These are phyloP conservation scores for Nitzschia putrida DNA, from an alignment of 108 stramenopile species.

Conservation along the genomic window DNA sequence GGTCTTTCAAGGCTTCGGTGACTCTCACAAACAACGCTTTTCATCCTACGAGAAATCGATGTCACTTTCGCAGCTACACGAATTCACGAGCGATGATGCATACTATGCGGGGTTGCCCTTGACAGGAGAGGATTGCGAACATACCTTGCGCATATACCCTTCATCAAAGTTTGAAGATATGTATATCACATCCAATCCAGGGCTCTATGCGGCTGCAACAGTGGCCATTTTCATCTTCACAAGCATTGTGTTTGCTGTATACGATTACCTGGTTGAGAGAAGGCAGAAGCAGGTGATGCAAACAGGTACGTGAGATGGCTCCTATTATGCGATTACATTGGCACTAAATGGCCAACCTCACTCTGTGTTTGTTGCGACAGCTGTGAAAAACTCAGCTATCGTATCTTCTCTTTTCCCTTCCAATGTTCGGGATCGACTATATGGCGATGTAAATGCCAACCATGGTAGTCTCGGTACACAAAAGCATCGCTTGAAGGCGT, in stretches of 20 bases:
- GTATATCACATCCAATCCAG: conserved; percentile 33
- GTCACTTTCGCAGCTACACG: not conserved
- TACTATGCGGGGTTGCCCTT: conserved; percentile 18
- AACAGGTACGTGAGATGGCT: conserved; percentile 5
- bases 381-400: conserved; percentile 35
- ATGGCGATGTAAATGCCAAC: not conserved
- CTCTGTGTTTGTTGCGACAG: conserved; percentile 10
- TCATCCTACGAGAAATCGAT: not conserved
- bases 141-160: conserved; percentile 51
- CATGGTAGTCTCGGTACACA: not conserved
- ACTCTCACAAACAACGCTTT: conserved; percentile 45
- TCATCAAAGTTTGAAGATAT: conserved; percentile 38
- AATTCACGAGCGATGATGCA: not conserved
- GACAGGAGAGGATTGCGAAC: conserved; percentile 27
- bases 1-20: conserved; percentile 45
- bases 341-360: not conserved
- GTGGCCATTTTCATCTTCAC: conserved; percentile 23
- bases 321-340: not conserved
- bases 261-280: conserved; percentile 34
- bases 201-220: not conserved
- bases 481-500: not conserved
- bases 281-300: conserved; percentile 36
- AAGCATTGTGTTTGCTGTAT: conserved; percentile 13
- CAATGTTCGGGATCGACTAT: conserved; percentile 50
- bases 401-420: conserved; percentile 59